Conservation (phyloP, 805 yeast genomes). For the Candida tallmaniae region DNA sequence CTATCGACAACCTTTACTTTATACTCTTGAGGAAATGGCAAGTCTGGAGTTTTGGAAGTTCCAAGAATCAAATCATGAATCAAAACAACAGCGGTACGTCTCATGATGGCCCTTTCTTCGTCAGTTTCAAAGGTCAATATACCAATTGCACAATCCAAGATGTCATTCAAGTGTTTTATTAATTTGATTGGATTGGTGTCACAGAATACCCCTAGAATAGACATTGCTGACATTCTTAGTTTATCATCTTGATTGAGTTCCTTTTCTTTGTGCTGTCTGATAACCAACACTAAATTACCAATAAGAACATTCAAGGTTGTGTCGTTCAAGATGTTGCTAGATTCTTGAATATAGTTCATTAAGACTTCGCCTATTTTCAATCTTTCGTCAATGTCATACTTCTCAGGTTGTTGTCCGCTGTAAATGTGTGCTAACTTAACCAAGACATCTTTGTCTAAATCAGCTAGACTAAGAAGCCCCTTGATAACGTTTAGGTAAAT, state of each 20-base stretch:
- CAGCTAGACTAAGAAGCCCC: conserved; percentile 63
- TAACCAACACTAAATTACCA: conserved; percentile 35
- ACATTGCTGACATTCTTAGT: conserved; percentile 81
- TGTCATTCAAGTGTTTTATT: conserved; percentile 42
- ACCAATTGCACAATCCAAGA: conserved; percentile 75
- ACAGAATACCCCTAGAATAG: conserved; percentile 72
- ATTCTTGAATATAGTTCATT: conserved; percentile 48
- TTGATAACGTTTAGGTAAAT: conserved; percentile 81
- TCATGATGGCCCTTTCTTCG: conserved; percentile 49
- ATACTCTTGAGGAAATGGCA: conserved; percentile 47
- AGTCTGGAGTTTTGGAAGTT: conserved; percentile 41
- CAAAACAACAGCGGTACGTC: conserved; percentile 72
- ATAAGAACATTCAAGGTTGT: conserved; percentile 39
- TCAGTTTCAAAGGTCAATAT: conserved; percentile 55
- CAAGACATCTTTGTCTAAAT: conserved; percentile 36
- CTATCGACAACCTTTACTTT: conserved; percentile 37
- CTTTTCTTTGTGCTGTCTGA: conserved; percentile 22
- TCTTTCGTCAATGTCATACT: conserved; percentile 54
- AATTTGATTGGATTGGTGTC: conserved; percentile 56
- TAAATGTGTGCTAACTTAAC: conserved; percentile 37
- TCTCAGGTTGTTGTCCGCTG: conserved; percentile 16
- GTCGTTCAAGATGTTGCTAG: conserved; percentile 48
- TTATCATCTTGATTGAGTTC: conserved; percentile 47
- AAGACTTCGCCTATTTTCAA: conserved; percentile 81
- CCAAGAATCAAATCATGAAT: conserved; percentile 56